Percentiles rank a stretch among this genome's conserved stretches.
phyloP scores from a whole-genome alignment of 495 filamentous ascomycete genomes.

The Physcia stellaris region DNA sequence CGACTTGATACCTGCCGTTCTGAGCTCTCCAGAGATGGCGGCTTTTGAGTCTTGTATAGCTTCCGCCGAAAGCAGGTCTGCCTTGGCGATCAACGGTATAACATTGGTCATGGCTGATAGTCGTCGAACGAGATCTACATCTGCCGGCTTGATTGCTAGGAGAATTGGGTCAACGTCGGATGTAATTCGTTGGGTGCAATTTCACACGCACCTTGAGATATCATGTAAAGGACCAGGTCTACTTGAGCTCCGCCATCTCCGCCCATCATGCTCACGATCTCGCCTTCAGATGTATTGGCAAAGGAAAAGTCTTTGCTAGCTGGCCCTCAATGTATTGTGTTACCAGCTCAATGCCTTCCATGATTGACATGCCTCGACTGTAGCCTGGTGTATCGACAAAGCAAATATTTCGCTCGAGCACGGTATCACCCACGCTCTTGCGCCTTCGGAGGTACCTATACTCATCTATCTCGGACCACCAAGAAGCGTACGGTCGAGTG shows the following conservation, averaged over 20 bases:
- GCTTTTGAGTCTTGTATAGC: constrained; percentile 50
- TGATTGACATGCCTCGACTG: constrained; percentile 43
- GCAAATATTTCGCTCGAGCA: constrained; percentile 86
- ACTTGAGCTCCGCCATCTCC: constrained; percentile 82
- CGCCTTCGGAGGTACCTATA: constrained; percentile 53
- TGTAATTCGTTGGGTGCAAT: not conserved
- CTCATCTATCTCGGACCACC: constrained; percentile 88
- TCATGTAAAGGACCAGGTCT: constrained; percentile 75
- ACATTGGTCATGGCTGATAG: constrained; percentile 74
- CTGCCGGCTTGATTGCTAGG: constrained; percentile 54
- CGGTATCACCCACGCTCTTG: constrained; percentile 67
- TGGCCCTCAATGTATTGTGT: constrained; percentile 65
- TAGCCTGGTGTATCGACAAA: constrained; percentile 89
- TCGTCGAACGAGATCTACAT: constrained; percentile 63
- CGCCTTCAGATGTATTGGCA: constrained; percentile 46
- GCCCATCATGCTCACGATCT: constrained; percentile 67
- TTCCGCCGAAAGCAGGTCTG: constrained; percentile 51
- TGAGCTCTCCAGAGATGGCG: constrained; percentile 43
- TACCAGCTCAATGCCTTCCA: constrained; percentile 55
- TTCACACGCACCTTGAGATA: constrained; percentile 44
- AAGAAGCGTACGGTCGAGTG: constrained; percentile 79
- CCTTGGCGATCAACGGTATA: constrained; percentile 67
- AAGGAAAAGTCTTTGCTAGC: constrained; percentile 49
- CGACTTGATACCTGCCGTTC: constrained; percentile 43
- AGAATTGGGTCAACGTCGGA: constrained; percentile 1